Evolutionary conservation across 139 green algal species (phyloP).

Genomic region (Chlorella sp.): DNA sequence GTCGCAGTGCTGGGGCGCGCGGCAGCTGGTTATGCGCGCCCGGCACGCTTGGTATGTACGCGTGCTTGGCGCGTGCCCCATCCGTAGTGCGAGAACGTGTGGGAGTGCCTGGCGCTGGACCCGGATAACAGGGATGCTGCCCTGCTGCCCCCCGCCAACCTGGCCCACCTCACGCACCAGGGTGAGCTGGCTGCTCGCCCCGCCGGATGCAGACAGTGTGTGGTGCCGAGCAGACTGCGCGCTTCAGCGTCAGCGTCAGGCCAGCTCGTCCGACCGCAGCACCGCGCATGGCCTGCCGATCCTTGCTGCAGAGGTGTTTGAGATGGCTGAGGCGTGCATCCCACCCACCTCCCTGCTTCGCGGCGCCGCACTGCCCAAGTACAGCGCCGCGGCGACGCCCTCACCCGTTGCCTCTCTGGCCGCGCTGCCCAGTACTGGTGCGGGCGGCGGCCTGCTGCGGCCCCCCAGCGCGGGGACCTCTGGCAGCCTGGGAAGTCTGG

Average conservation of each 20-base stretch:
- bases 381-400: not conserved
- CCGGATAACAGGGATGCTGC: conserved; percentile 8
- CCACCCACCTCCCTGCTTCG: not conserved
- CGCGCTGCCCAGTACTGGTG: too few species aligned
- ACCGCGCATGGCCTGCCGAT: too few species aligned
- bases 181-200: conserved; percentile 13
- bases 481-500: too few species aligned
- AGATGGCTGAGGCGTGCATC: not conserved
- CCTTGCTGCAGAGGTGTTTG: conserved; percentile 14
- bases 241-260: not conserved
- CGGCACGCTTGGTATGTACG: not conserved
- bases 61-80: not conserved
- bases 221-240: too few species aligned
- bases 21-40: not conserved
- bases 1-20: too few species aligned
- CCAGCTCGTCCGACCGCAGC: not conserved
- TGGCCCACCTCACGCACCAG: conserved; percentile 30
- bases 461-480: too few species aligned
- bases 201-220: too few species aligned
- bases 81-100: conserved; percentile 9
- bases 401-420: too few species aligned
- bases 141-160: conserved; percentile 8
- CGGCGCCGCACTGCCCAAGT: not conserved
- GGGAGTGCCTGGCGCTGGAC: conserved; percentile 25
- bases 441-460: too few species aligned